Conservation (phyloP, 305 asterid species). For the Plantago lanceolata region DNA sequence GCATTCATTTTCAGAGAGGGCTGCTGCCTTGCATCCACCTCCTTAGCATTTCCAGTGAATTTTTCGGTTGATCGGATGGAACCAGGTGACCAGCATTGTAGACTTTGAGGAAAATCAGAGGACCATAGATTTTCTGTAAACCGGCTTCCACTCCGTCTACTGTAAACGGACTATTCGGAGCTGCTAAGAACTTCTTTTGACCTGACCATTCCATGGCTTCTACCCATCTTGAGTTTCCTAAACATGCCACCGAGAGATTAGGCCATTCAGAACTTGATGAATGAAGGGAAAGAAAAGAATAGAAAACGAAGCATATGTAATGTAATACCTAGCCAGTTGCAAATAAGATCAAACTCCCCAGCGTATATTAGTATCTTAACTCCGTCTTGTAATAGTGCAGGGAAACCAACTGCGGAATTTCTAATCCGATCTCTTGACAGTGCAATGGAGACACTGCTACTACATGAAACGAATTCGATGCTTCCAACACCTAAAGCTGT, state of each 20-base stretch:
- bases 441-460: slow-evolving; percentile 26
- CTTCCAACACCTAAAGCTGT: slow-evolving; percentile 47
- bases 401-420: slow-evolving; percentile 43
- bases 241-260: not conserved
- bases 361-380: slow-evolving; percentile 49
- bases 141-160: slow-evolving; percentile 43
- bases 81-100: slow-evolving; percentile 60
- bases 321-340: slow-evolving; percentile 68
- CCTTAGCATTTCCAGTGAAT: slow-evolving; percentile 48
- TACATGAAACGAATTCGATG: slow-evolving; percentile 45
- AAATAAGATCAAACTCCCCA: slow-evolving; percentile 58
- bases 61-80: slow-evolving; percentile 74
- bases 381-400: slow-evolving; percentile 47
- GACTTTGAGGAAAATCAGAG: slow-evolving; percentile 47
- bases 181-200: slow-evolving; percentile 29
- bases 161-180: slow-evolving; percentile 27
- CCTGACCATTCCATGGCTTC: slow-evolving; percentile 55
- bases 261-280: not conserved
- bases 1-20: slow-evolving; percentile 21
- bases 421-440: slow-evolving; percentile 43
- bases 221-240: slow-evolving; percentile 65
- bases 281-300: not conserved
- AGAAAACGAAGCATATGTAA: not conserved
- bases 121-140: slow-evolving; percentile 36
- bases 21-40: slow-evolving; percentile 38